Evolutionary conservation across 1,284 basidiomycete genomes (phyloP).

Genomic region (Amylostereum areolatum): DNA sequence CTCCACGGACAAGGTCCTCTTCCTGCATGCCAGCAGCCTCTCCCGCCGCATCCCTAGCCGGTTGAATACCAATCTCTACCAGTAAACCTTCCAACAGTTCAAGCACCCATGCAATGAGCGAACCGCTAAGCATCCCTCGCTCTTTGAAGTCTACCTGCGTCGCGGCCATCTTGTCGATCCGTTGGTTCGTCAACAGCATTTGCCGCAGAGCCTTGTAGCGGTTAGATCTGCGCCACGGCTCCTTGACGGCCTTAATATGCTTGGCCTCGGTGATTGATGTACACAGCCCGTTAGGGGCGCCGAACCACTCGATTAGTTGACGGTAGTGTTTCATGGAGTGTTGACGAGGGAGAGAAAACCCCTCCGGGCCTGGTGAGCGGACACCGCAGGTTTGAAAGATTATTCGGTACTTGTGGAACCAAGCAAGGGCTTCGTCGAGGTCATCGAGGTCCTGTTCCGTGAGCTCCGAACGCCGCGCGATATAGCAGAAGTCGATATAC

Average conservation of each 20-base stretch:
- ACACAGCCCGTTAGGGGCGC: conserved; percentile 18
- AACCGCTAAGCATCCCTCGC: too few species aligned
- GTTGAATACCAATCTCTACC: too few species aligned
- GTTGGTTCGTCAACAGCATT: conserved; percentile 17
- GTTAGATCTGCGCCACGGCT: conserved; percentile 18
- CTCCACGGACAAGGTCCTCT: too few species aligned
- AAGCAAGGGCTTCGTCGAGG: conserved; percentile 6
- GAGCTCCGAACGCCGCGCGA: conserved; percentile 7
- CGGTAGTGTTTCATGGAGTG: conserved; percentile 15
- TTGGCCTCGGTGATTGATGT: conserved; percentile 20
- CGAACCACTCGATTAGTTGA: conserved; percentile 12
- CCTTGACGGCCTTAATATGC: conserved; percentile 20
- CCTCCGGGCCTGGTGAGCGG: too few species aligned
- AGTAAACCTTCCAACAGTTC: too few species aligned
- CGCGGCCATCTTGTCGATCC: conserved; percentile 4
- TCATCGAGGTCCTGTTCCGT: not conserved
- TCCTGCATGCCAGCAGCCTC: too few species aligned
- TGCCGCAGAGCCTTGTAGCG: conserved; percentile 15
- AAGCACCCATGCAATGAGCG: too few species aligned
- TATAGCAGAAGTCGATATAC: conserved; percentile 18
- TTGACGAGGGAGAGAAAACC: conserved; percentile 17
- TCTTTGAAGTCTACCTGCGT: not conserved
- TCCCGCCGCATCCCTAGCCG: too few species aligned
- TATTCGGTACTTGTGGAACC: conserved; percentile 7
- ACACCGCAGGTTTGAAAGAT: conserved; percentile 13